Conservation (phyloP, 148 eudicot genomes). For the Rhododendron simsii region DNA sequence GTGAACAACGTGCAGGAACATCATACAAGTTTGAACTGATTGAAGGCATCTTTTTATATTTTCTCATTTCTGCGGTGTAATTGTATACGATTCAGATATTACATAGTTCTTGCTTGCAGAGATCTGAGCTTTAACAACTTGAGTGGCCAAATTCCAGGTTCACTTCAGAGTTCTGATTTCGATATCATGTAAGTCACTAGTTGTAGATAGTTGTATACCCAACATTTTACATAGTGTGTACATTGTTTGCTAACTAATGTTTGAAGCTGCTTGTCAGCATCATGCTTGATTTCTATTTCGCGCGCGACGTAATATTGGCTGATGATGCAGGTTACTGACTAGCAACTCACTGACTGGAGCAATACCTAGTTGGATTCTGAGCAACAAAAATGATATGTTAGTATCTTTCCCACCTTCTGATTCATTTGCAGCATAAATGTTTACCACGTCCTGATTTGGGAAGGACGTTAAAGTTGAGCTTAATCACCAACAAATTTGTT, state of each 20-base stretch:
- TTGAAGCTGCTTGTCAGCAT: background rate
- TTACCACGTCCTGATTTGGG: background rate
- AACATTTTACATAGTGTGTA: background rate
- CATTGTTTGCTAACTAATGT: background rate
- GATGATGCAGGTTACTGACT: slow-evolving; percentile 45
- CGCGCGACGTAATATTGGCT: background rate
- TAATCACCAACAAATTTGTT: background rate
- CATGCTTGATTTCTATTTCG: background rate
- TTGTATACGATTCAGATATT: background rate
- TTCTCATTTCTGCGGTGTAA: background rate
- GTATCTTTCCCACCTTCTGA: background rate
- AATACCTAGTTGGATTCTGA: slow-evolving; percentile 46
- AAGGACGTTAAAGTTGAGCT: background rate
- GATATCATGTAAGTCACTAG: slow-evolving; percentile 29
- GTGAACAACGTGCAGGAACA: background rate
- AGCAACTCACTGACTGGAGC: slow-evolving; percentile 52
- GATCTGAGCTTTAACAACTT: slow-evolving; percentile 64
- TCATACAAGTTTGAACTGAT: background rate
- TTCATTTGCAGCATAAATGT: background rate
- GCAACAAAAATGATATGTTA: slow-evolving; percentile 27
- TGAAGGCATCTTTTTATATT: slow-evolving; percentile 1
- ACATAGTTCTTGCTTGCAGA: slow-evolving; percentile 28
- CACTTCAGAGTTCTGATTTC: slow-evolving; percentile 18
- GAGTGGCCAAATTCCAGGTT: slow-evolving; percentile 42
- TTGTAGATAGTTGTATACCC: background rate